phyloP scores from a whole-genome alignment of 805 yeast species.

The Candida parachauliodes region DNA sequence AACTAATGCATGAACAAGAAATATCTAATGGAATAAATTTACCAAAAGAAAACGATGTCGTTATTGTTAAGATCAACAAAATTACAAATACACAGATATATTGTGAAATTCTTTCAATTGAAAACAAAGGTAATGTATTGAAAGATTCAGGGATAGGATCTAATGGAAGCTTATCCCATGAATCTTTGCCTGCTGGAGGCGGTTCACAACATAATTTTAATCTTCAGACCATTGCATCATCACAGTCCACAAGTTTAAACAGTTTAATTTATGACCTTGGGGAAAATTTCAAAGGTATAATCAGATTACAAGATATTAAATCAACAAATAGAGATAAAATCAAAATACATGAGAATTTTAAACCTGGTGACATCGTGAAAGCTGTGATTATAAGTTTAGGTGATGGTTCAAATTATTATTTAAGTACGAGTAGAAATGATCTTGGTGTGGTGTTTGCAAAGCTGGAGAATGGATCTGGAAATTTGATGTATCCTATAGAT shows the following conservation, averaged over 20 bases:
- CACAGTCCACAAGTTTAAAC: constrained; percentile 35
- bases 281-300: constrained; percentile 82
- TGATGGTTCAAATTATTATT: constrained; percentile 87
- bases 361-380: constrained; percentile 90
- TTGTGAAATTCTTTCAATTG: constrained; percentile 70
- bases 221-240: constrained; percentile 30
- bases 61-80: constrained; percentile 69
- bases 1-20: background rate
- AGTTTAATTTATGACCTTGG: constrained; percentile 65
- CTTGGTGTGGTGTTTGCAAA: constrained; percentile 91
- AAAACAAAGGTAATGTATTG: constrained; percentile 51
- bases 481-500: constrained; percentile 80
- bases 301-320: constrained; percentile 83
- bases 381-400: constrained; percentile 85
- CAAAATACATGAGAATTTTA: constrained; percentile 70
- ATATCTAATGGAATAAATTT: constrained; percentile 38
- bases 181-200: constrained; percentile 44
- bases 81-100: constrained; percentile 67
- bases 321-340: constrained; percentile 89
- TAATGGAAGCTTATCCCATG: constrained; percentile 41
- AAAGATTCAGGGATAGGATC: constrained; percentile 67
- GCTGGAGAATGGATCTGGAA: constrained; percentile 65
- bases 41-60: constrained; percentile 83
- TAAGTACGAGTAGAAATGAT: constrained; percentile 86
- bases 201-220: constrained; percentile 35